Evolutionary conservation across 2,329 filamentous ascomycete genomes (phyloP), one percentile per base, ranked within the genome.

Genomic region (Epichloe gansuensis): DNA sequence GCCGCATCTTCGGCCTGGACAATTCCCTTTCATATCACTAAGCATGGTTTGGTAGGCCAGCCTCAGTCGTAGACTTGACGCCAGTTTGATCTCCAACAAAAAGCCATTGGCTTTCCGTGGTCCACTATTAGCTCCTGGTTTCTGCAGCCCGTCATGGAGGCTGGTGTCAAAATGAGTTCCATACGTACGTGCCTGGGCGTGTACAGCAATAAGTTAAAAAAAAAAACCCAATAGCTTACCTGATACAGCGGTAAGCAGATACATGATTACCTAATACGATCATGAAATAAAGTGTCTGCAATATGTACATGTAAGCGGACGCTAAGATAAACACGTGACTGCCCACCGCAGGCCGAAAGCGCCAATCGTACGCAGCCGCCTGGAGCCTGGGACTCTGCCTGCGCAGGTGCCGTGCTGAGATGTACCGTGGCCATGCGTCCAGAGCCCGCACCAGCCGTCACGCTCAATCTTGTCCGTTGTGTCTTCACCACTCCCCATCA

Each of bases 401-500:
- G 59, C 58, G 59, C 64, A 59, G 63, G 60, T 59, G 62, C 54
- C 69, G 70, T 74, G 69, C 70, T 72, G 66, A 72, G 63, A 73
- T 65, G 61, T 73, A 73, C 71, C 58, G 65, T 65, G 66, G 63
- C 55, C 56, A 55, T 57, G 59, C 60, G 61, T 60, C 64, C 60
- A 62, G 61, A 59, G 62, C 67, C 70, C 59, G 71, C 71, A 73
- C 70, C 67, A 69, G 66, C 70, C 69, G 68, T 72, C 70, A 72
- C 70, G 69, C 69, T 67, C 69, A 71, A 74, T 72, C 71, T 73
- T 73, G 70, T 69, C 69, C 62, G 66, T 68, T 72, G 71, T 73
- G 71, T 72, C 71, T 72, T 75, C 72, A 74, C 73, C 72, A 73
- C 67, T 74, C 73, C 72, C 69, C 70, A 72, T 74, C 70, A 72